Evolutionary conservation across 768 basidiomycete genomes (phyloP), one percentile per base, ranked within the genome.

Genomic region (Pulveroboletus sp.): DNA sequence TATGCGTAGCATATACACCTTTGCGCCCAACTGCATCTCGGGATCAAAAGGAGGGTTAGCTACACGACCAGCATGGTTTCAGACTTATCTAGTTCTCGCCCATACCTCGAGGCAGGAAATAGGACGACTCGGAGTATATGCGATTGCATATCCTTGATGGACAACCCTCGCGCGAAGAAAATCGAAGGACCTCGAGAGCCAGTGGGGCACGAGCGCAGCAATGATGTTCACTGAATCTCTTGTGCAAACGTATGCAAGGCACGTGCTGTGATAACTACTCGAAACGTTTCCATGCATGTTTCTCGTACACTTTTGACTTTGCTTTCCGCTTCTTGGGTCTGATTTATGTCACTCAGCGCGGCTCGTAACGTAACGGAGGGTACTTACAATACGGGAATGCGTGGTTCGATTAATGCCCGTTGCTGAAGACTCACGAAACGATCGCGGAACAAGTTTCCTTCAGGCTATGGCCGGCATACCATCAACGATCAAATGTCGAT

Each of bases 391-490:
- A 92, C 82, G 22, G 77, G 85, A n/a, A 80, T 79, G 16, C 92
- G 82, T 16, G 93, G 93, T 63, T 96, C 93, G 42, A 95, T 71
- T 32, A 94, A 75, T 0, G 88, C 90, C 24, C 92, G 78, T 53
- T 93, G 88, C 60, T 95, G 93, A 62, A 96, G 71, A 63, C 87
- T 92, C 26, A 85, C 68, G 72, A 92, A 93, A 2, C 91, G 81
- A 64, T 96, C 93, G 20, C 83, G 79, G 78, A 95, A 95, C 29
- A 93, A 71, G 63, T 95, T 96, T 22, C 93, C 93, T 73, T 96
- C 93, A 16, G 90, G 89, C 93, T 95, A 52, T 27, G 43, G 19
- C 29, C 16, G 43, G 26, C 17, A 4, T 17, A 30, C 2, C 19
- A 20, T 58, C 40, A 52, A 19, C 40, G n/a, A 24, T 30, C 13